phyloP scores from a whole-genome alignment of 208 protist species.

The Trypanosoma platydactyli region DNA sequence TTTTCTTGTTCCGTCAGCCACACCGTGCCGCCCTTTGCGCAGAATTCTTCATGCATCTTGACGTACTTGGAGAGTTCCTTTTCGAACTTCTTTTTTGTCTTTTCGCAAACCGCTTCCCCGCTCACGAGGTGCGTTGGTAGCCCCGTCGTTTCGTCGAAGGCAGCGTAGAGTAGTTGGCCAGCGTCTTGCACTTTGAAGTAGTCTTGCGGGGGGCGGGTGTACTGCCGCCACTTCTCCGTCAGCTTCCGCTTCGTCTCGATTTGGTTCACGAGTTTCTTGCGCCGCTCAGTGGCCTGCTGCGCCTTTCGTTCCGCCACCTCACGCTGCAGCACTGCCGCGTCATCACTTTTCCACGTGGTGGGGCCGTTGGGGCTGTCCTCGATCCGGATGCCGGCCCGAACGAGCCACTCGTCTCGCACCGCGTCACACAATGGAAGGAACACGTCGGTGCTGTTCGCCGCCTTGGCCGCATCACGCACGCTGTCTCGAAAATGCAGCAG shows the following conservation, averaged over 20 bases:
- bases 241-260: constrained; percentile 64
- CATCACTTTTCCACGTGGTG: constrained; percentile 80
- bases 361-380: constrained; percentile 73
- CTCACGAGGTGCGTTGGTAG: constrained; percentile 39
- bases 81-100: constrained; percentile 65
- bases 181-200: constrained; percentile 38
- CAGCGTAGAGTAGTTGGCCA: constrained; percentile 38
- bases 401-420: constrained; percentile 77
- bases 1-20: constrained; percentile 57
- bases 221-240: constrained; percentile 67
- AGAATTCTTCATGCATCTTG: constrained; percentile 66
- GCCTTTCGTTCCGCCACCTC: constrained; percentile 50
- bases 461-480: constrained; percentile 53
- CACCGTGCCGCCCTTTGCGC: constrained; percentile 47
- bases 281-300: constrained; percentile 39
- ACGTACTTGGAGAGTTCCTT: constrained; percentile 78
- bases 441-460: constrained; percentile 10
- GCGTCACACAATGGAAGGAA: constrained; percentile 77
- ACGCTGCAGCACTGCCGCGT: constrained; percentile 50
- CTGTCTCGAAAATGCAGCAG: constrained; percentile 74
- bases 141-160: constrained; percentile 55
- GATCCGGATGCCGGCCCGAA: constrained; percentile 75
- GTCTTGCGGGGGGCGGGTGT: constrained; percentile 36
- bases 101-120: constrained; percentile 55
- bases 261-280: constrained; percentile 58